These are phyloP conservation scores for Hypoxylon sp. DNA, from an alignment of 2,329 filamentous ascomycete genomes.

Conservation along the genomic window DNA sequence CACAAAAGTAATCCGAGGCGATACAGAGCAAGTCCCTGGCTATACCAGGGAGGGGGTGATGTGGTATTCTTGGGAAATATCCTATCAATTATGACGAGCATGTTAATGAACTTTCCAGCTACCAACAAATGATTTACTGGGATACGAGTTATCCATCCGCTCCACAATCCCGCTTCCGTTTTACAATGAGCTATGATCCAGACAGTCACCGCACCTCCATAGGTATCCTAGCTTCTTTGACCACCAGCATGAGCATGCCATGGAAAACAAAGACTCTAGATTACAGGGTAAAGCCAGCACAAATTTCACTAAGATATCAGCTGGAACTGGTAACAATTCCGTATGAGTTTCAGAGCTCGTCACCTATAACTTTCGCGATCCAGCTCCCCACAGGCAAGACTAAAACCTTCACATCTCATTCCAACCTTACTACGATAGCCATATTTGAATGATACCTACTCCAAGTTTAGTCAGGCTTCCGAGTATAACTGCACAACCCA, in stretches of 20 bases:
- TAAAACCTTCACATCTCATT: neutral
- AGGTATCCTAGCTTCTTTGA: neutral
- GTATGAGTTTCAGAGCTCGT: neutral
- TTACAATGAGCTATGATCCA: neutral
- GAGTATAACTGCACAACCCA: conserved; percentile 7
- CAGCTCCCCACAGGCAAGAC: neutral
- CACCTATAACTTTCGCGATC: neutral
- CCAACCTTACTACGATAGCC: neutral
- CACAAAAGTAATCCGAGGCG: neutral
- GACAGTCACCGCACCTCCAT: neutral
- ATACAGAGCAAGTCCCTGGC: neutral
- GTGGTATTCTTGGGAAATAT: no score
- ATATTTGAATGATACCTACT: neutral
- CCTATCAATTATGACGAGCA: no score
- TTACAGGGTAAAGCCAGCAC: neutral
- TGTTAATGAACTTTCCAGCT: neutral
- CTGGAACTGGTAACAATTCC: neutral
- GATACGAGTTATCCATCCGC: neutral
- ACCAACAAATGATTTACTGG: neutral
- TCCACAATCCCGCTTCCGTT: neutral
- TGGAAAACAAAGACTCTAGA: neutral
- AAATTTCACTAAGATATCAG: neutral
- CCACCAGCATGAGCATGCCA: neutral
- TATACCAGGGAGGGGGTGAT: no score
- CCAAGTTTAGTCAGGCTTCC: conserved; percentile 1